Evolutionary conservation across 1,284 basidiomycete genomes (phyloP), one percentile per base, ranked within the genome.

Genomic region (Cystobasidium pallidum): DNA sequence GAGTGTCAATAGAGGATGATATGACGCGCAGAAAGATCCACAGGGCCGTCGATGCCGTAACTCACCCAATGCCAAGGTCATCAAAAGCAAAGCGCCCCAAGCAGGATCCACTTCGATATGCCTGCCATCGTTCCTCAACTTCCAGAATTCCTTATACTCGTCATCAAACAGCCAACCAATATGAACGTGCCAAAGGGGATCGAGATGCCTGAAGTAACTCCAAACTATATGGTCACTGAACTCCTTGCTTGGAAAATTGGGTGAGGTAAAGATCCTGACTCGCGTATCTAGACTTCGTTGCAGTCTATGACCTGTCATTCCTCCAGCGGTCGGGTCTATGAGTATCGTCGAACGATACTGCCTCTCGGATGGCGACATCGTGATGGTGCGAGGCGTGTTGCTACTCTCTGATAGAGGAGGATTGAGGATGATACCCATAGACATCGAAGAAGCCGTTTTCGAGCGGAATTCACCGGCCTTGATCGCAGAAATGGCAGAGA

Each of bases 41-140:
- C n/a, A n/a, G n/a, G n/a, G n/a, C n/a, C 7, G 47, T 26, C 19
- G 26, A 19, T 0, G 39, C 6, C 26, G 2, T 17, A 10, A 51
- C 67, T 36, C 58, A 70, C 67, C 67, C 21, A 70, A 47, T 28
- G 67, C 67, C 24, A 70, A 43, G 7, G 67, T 70, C 57, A 61
- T 49, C 19, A 61, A 51, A 30, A 49, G 58, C 15, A 70, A 43
- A 24, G 67, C 67, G 2, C 26, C 41, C 67, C 67, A 70, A 58
- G 67, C 67, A 41, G 67, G 67, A 70, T 70, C 67, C 24, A 70
- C 43, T 49, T 61, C 55, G 19, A 28, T 3, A 62, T 41, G 36
- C 34, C 58, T 51, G 21, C 47, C 58, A n/a, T 51, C 30, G 8
- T 51, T 2, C 17, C 58, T 4, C 6, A 70, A 36, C 19, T 39